Base-by-base conservation (phyloP, 2,329 filamentous ascomycete genomes). In the Alternaria triticimaculans region DNA sequence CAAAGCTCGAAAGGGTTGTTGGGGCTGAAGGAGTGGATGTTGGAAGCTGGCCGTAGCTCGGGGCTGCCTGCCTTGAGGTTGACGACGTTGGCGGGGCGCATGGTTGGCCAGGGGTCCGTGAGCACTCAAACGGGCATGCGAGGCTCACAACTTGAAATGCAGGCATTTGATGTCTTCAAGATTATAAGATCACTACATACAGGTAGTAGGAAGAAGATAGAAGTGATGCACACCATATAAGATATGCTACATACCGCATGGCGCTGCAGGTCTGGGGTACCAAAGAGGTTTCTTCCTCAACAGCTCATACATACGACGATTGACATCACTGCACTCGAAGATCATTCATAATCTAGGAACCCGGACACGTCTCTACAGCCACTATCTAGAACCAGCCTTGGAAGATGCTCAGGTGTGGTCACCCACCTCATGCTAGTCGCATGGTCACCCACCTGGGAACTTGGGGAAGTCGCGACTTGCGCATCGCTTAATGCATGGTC, bases 1-100 rank as follows among this genome's bases (percentile, higher is more conserved):
- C 59, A 58, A 53, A 70, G 60, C 71, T 72, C 55, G 21, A 59
- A 58, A 63, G 48, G 56, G 64, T 59, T 54, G 61, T 37, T 65
- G 63, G 45, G 56, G 58, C 58, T 45, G 57, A 59, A 44, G 37
- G 44, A 30, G 55, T 51, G 57, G 63, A 58, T 63, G 66, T 55
- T 49, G 48, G 45, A 60, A 66, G 68, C 64, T 64, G 64, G 55
- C 60, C 26, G 66, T 50, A 60, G 64, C 50, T 64, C 58, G 48
- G 60, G 55, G 64, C 44, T 60, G 54, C 58, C 58, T 67, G 65
- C 62, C 67, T 68, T 11, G 66, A 65, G 62, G 67, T 69, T 67
- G 74, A 73, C 74, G 75, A 76, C 70, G 76, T 74, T 73, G 70
- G 69, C 63, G 68, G 69, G 68, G 68, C 58, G 66, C 56, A 50